Base-by-base conservation (phyloP, 495 filamentous ascomycete species). In the Hyphodiscus hymeniophilus region DNA sequence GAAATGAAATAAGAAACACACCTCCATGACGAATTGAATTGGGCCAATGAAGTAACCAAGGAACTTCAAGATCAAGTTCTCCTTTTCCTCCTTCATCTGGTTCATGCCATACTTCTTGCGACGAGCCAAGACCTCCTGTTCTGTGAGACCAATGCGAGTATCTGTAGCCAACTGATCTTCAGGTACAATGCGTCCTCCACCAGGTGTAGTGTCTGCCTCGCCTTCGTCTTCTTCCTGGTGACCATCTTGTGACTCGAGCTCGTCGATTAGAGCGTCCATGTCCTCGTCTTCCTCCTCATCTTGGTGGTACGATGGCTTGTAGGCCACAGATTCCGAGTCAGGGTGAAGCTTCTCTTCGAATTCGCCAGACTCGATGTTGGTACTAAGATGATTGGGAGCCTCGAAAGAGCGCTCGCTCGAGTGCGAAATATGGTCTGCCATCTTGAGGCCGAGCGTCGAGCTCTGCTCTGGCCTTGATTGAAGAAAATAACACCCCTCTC, bases 1-100 rank as follows among this genome's bases (percentile, higher is more conserved):
- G n/a, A 40, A 21, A 40, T 7, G 12, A 6, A 40, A 6, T 11
- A 40, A 6, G 42, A 21, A 45, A 65, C 76, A 63, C 70, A 86
- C 83, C 77, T 91, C 85, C 89, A 95, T 95, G 61, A 94, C 89
- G 67, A 88, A 89, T 62, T 94, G 89, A 58, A 95, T 90, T 26
- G 89, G 89, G 52, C 89, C 89, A 55, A 89, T 73, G 68, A 95
- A 94, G 70, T 84, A 92, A 48, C 69, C 70, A 18, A 94, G 62
- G 61, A 95, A 94, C 68, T 92, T 89, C 53, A 90, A 71, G 41
- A 89, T 63, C n/a, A 87, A 61, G 56, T 87, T 91, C 61, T 83
- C 79, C 66, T 88, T 92, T 67, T 91, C 84, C 65, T 91, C 84
- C 66, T 85, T 89, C 82, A 95, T 83, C 62, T 84, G 77, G 59